These are phyloP conservation scores for Aureobasidium pullulans DNA, from an alignment of 2,329 filamentous ascomycete genomes.

Conservation along the genomic window DNA sequence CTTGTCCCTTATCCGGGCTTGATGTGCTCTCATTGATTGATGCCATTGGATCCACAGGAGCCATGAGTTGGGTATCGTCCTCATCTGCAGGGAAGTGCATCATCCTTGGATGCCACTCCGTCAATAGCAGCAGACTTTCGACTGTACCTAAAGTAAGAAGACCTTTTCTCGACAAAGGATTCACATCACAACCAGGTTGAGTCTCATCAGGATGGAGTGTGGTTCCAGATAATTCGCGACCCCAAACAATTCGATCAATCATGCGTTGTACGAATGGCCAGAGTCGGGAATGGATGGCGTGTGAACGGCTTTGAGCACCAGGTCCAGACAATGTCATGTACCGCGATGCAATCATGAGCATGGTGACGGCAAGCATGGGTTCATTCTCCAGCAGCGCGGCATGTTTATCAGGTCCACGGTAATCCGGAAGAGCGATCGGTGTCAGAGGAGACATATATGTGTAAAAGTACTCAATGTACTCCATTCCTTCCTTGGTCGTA, in stretches of 20 bases:
- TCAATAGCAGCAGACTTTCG: slow-evolving; percentile 86
- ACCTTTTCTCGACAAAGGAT: slow-evolving; percentile 52
- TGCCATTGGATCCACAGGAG: slow-evolving; percentile 65
- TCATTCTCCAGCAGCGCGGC: slow-evolving; percentile 77
- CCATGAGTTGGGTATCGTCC: slow-evolving; percentile 56
- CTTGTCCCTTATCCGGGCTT: slow-evolving; percentile 51
- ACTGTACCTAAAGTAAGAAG: slow-evolving; percentile 87
- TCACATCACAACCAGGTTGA: slow-evolving; percentile 60
- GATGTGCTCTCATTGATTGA: slow-evolving; percentile 48
- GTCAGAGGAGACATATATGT: slow-evolving; percentile 84
- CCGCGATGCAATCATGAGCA: slow-evolving; percentile 83
- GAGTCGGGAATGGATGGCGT: slow-evolving; percentile 88
- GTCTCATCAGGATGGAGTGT: slow-evolving; percentile 72
- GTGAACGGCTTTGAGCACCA: slow-evolving; percentile 73
- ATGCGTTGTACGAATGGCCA: slow-evolving; percentile 93
- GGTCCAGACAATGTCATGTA: slow-evolving; percentile 75
- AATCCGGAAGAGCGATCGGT: slow-evolving; percentile 87
- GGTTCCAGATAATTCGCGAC: slow-evolving; percentile 89
- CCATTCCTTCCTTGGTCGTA: slow-evolving; percentile 83
- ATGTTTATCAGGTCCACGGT: slow-evolving; percentile 74
- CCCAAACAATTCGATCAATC: slow-evolving; percentile 92
- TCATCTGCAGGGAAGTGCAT: slow-evolving; percentile 79
- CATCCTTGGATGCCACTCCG: slow-evolving; percentile 93
- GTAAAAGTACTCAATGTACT: slow-evolving; percentile 95
- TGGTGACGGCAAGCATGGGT: slow-evolving; percentile 83